Conservation (phyloP, 345 rosid species). For the Limnanthes douglasii region DNA sequence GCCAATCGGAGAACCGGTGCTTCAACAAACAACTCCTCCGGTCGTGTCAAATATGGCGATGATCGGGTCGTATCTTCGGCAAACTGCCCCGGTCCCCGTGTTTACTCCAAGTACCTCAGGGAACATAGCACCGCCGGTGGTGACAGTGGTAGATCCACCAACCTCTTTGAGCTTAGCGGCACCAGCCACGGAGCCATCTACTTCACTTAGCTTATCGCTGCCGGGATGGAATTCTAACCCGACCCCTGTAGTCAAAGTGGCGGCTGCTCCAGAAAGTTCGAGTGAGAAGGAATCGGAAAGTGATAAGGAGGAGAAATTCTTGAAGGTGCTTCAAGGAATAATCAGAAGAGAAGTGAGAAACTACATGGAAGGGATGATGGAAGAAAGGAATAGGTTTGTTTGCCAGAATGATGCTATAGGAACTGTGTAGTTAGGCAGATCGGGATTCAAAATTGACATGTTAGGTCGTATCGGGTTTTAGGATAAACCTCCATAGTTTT, state of each 20-base stretch:
- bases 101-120: no score
- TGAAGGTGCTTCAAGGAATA: slow-evolving; percentile 81
- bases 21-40: no score
- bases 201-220: slow-evolving; percentile 50
- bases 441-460: no score
- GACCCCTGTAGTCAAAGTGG: slow-evolving; percentile 8
- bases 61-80: no score
- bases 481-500: no score
- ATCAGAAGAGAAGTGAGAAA: slow-evolving; percentile 67
- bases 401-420: no score
- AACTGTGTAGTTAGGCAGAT: no score
- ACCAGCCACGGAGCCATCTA: slow-evolving; percentile 33
- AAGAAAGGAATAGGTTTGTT: no score
- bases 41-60: no score
- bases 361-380: slow-evolving; percentile 51
- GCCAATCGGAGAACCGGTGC: slow-evolving; percentile 26
- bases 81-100: no score
- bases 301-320: slow-evolving; percentile 27
- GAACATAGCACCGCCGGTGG: no score
- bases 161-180: slow-evolving; percentile 23
- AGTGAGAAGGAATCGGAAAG: slow-evolving; percentile 7
- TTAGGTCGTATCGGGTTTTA: no score
- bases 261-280: slow-evolving; percentile 5
- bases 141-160: slow-evolving; percentile 22
- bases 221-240: slow-evolving; percentile 39